Evolutionary conservation across 768 basidiomycete species (phyloP).

Genomic region (Leccinum aurantiacum): DNA sequence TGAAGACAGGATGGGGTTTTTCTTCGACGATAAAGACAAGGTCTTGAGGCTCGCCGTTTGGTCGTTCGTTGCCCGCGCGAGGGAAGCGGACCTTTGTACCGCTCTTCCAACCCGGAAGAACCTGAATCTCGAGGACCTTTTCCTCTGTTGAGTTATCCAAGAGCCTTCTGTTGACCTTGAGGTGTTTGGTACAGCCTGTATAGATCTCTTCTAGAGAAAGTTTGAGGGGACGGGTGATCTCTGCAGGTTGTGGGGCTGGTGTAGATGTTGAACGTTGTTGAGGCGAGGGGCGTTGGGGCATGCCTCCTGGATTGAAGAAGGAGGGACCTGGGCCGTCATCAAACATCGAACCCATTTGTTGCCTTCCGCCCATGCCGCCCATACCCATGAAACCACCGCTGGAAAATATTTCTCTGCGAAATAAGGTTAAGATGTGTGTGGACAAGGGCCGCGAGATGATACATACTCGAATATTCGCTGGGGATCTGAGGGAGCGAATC

Average conservation of each 20-base stretch:
- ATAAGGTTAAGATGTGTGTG: constrained; percentile 6
- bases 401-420: constrained; percentile 58
- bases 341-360: constrained; percentile 33
- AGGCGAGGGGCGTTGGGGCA: constrained; percentile 47
- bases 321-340: constrained; percentile 42
- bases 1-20: constrained; percentile 79
- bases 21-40: constrained; percentile 98
- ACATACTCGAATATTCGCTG: constrained; percentile 87
- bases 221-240: constrained; percentile 82
- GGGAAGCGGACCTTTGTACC: constrained; percentile 94
- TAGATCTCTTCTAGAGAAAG: constrained; percentile 86
- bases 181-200: constrained; percentile 78
- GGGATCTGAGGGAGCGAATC: constrained; percentile 80
- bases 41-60: constrained; percentile 71
- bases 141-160: constrained; percentile 78
- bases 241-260: constrained; percentile 40
- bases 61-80: constrained; percentile 78
- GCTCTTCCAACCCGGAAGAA: constrained; percentile 92
- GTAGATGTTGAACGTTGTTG: constrained; percentile 29
- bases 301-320: constrained; percentile 52
- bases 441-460: neutral
- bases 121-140: constrained; percentile 77
- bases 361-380: constrained; percentile 42
- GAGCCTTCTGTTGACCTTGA: constrained; percentile 79
- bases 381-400: constrained; percentile 37